Evolutionary conservation across 2,329 filamentous ascomycete genomes (phyloP), one percentile per base, ranked within the genome.

Genomic region (Colletotrichum musicola): DNA sequence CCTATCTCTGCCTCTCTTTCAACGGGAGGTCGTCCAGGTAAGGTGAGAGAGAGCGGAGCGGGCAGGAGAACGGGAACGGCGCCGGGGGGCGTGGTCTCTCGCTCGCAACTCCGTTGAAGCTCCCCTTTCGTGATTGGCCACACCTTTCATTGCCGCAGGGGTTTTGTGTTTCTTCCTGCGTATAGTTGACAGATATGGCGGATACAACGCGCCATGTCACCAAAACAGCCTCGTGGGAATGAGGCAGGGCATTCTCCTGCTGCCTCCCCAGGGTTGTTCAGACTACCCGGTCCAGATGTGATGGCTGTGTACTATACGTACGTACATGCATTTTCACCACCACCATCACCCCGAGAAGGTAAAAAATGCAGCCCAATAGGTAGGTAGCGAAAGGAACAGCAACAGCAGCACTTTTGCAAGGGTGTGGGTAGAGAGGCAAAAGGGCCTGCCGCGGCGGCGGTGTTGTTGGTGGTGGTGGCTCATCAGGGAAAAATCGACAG

Each of bases 161-260:
- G 10, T 35, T 35, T 35, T 4, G 12, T 35, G 30, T 35, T 35
- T 35, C 22, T 4, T 25, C 22, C 22, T 25, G 4, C 22, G 30
- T 35, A 9, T 10, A 9, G 30, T 35, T 35, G 30, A 35, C 30
- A 10, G 30, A 35, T 35, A 35, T 35, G 30, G 30, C 7, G 30
- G 30, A 42, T n/a, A n/a, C 40, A 42, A 42, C 18, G 25, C 61
- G 40, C 42, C 20, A 27, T 57, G 16, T 18, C 54, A 64, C 54
- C 42, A 16, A 60, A 55, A 60, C 50, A 65, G 55, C 62, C 65
- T 68, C 55, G 44, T 49, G 50, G 62, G 62, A 56, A 22, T 55
- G n/a, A n/a, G 65, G 56, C 44, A 66, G 50, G 50, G 62, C 56
- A 44, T 65, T 46, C 20, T 63, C 40, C 9, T 47, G 3, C 12